Conservation (phyloP, 306 rosid species). For the Vigna mungo region DNA sequence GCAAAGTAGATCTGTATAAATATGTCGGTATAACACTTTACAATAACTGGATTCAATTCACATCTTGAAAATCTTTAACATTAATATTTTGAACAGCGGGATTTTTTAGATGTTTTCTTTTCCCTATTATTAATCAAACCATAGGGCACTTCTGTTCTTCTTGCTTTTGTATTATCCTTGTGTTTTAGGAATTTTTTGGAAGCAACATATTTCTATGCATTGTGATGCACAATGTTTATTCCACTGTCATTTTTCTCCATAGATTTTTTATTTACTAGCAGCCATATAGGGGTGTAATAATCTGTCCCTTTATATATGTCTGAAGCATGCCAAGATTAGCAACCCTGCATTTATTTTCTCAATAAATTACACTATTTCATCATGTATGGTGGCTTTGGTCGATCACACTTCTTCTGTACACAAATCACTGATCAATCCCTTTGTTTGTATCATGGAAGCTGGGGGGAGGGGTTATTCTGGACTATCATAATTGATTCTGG, state of each 20-base stretch:
- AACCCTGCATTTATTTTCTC: background rate
- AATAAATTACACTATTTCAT: background rate
- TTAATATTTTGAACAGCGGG: background rate
- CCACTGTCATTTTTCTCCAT: background rate
- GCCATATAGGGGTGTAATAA: background rate
- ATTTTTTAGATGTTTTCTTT: conserved; percentile 4
- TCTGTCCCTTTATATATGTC: background rate
- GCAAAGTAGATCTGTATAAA: background rate
- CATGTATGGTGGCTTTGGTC: background rate
- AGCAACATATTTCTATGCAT: conserved; percentile 7
- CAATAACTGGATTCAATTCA: background rate
- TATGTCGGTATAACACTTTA: background rate
- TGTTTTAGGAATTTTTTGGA: background rate
- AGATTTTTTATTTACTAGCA: background rate
- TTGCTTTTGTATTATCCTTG: background rate
- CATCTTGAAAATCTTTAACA: background rate
- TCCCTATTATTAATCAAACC: background rate
- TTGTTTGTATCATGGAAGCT: conserved; percentile 29
- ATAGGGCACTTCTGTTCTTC: background rate
- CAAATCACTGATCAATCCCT: background rate
- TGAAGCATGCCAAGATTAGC: background rate
- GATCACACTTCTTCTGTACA: background rate
- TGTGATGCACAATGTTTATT: conserved; percentile 3
- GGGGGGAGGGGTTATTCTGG: background rate
- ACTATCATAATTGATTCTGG: background rate